Evolutionary conservation across 495 filamentous ascomycete species (phyloP).

Genomic region (Penicillium steckii): DNA sequence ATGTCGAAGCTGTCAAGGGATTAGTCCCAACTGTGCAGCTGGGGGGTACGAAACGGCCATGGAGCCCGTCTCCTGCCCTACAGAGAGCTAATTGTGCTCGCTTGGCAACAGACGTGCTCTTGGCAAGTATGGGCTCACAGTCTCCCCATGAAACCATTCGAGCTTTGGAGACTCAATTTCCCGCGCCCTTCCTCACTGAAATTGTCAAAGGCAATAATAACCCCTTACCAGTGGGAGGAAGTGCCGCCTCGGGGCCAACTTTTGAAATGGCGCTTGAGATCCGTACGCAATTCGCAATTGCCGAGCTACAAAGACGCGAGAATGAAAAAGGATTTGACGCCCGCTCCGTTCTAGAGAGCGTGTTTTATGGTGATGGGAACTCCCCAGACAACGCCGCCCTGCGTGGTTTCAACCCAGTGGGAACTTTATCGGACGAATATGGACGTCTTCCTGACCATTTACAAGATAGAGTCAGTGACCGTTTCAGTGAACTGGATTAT

Average conservation of each 20-base stretch:
- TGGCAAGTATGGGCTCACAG: constrained; percentile 14
- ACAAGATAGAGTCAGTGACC: constrained; percentile 30
- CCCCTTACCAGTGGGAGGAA: constrained; percentile 22
- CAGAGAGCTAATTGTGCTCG: constrained; percentile 42
- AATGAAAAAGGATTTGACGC: constrained; percentile 27
- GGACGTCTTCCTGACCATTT: constrained; percentile 33
- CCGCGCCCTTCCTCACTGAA: constrained; percentile 30
- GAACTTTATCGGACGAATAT: constrained; percentile 25
- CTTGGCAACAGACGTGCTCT: constrained; percentile 33
- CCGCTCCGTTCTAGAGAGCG: constrained; percentile 16
- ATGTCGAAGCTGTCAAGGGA: constrained; percentile 16
- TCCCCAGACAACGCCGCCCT: constrained; percentile 19
- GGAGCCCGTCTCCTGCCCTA: constrained; percentile 28
- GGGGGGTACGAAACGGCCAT: constrained; percentile 10
- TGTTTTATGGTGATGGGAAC: constrained; percentile 28
- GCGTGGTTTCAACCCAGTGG: constrained; percentile 33
- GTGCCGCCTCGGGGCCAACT: constrained; percentile 25
- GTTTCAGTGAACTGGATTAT: constrained; percentile 30
- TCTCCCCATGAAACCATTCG: constrained; percentile 22
- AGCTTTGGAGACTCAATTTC: constrained; percentile 33
- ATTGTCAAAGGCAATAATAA: constrained; percentile 10
- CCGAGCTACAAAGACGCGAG: constrained; percentile 25
- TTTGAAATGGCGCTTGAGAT: constrained; percentile 41
- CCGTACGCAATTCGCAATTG: constrained; percentile 37
- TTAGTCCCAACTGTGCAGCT: constrained; percentile 20